Evolutionary conservation across 1,284 basidiomycete species (phyloP).

Genomic region (Ceratobasidium theobromae): DNA sequence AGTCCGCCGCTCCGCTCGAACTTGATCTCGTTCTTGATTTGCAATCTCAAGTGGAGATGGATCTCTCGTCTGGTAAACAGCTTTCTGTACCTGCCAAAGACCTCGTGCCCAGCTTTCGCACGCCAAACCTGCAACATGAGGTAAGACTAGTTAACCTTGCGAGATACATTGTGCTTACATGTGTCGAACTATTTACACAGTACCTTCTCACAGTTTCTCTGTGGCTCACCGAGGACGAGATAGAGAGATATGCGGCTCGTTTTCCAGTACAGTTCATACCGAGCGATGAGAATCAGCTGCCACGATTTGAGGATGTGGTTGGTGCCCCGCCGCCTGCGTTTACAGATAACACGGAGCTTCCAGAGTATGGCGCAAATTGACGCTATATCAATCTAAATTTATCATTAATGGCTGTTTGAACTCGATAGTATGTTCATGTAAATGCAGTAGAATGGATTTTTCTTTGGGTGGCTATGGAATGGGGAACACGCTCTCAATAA

Average conservation of each 20-base stretch:
- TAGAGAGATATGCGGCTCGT: not conserved
- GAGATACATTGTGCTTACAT: not conserved
- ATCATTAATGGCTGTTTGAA: no score
- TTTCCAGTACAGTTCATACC: constrained; percentile 1
- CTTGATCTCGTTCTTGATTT: constrained; percentile 15
- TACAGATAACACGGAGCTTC: no score
- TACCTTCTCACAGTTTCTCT: not conserved
- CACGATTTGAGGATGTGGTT: not conserved
- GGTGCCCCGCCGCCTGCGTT: not conserved
- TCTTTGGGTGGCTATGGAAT: no score
- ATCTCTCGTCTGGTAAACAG: not conserved
- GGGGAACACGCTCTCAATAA: not conserved
- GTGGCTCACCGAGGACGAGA: not conserved
- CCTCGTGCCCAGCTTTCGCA: constrained; percentile 19
- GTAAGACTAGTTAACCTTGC: not conserved
- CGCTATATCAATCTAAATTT: no score
- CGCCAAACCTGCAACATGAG: constrained; percentile 26
- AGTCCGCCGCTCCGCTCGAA: not conserved
- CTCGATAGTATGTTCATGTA: no score
- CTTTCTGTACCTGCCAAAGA: not conserved
- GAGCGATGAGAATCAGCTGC: constrained; percentile 13
- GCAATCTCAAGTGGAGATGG: not conserved
- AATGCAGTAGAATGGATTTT: no score
- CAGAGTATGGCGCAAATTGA: no score
- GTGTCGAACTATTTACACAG: not conserved